Percentiles rank a stretch among this genome's conserved stretches.
Conservation (phyloP, 345 rosid species). For the Eucalyptus melliodora region DNA sequence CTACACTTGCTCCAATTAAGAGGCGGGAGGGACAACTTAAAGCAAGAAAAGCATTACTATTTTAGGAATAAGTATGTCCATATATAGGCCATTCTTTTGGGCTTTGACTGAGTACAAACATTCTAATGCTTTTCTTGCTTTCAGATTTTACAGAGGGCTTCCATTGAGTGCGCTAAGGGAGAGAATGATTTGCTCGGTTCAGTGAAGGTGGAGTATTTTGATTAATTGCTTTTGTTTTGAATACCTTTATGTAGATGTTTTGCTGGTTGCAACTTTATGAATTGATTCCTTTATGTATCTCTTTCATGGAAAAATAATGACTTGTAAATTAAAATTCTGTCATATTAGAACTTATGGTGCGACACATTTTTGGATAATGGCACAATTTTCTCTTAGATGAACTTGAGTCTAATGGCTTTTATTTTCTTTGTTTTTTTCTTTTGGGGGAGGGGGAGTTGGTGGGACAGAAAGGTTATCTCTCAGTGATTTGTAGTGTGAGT, state of each 20-base stretch:
- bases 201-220: conserved; percentile 56
- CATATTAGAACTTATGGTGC: neutral
- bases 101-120: too few species aligned
- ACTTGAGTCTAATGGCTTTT: neutral
- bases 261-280: neutral
- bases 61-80: too few species aligned
- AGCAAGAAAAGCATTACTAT: too few species aligned
- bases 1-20: too few species aligned
- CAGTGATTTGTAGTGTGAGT: neutral
- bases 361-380: neutral
- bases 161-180: conserved; percentile 44
- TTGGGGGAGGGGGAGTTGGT: too few species aligned
- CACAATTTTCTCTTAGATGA: neutral
- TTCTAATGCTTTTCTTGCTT: too few species aligned
- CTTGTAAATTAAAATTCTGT: neutral
- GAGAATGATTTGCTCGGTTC: conserved; percentile 83
- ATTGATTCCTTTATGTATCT: neutral
- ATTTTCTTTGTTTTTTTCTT: neutral
- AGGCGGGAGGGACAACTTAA: too few species aligned
- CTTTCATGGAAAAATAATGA: neutral
- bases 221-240: neutral
- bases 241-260: neutral
- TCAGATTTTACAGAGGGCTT: neutral
- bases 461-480: neutral
- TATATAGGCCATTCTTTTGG: too few species aligned